Evolutionary conservation across 2,329 filamentous ascomycete genomes (phyloP).

Genomic region (Cytospora piceae): DNA sequence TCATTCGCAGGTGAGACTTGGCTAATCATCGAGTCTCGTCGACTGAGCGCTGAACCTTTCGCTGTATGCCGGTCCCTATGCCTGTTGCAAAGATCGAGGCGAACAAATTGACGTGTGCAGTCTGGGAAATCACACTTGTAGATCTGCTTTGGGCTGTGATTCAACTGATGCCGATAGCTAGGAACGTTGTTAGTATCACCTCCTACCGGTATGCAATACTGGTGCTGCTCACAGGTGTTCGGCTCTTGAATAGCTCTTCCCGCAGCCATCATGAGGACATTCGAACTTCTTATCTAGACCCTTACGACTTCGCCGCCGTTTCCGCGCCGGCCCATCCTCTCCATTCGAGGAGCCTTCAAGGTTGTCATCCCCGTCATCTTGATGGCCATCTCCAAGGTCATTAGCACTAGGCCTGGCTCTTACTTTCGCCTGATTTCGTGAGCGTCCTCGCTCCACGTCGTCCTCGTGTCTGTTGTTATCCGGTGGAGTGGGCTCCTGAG

Average conservation of each 20-base stretch:
- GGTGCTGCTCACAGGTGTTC: conserved; percentile 78
- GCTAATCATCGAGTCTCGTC: conserved; percentile 69
- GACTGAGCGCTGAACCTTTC: conserved; percentile 75
- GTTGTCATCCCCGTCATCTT: conserved; percentile 43
- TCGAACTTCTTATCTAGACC: conserved; percentile 81
- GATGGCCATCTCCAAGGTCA: conserved; percentile 45
- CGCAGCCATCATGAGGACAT: conserved; percentile 84
- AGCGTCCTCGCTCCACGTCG: conserved; percentile 45
- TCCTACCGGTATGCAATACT: neutral
- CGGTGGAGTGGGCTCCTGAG: conserved; percentile 47
- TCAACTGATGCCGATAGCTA: conserved; percentile 87
- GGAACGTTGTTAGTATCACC: conserved; percentile 34
- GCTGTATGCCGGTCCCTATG: conserved; percentile 81
- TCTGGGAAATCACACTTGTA: conserved; percentile 92
- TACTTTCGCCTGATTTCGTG: conserved; percentile 47
- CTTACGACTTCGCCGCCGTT: conserved; percentile 74
- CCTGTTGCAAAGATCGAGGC: conserved; percentile 87
- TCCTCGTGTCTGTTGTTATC: conserved; percentile 47
- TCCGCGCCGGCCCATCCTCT: conserved; percentile 54
- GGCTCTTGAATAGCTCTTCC: conserved; percentile 93
- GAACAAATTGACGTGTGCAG: conserved; percentile 87
- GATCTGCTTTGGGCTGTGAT: conserved; percentile 94
- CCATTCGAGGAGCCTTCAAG: conserved; percentile 56
- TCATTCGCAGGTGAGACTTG: conserved; percentile 51
- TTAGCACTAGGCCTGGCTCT: conserved; percentile 45